These are phyloP conservation scores for Jimgerdemannia flammicorona DNA, from an alignment of 192 early-diverging fungal species.

Conservation along the genomic window DNA sequence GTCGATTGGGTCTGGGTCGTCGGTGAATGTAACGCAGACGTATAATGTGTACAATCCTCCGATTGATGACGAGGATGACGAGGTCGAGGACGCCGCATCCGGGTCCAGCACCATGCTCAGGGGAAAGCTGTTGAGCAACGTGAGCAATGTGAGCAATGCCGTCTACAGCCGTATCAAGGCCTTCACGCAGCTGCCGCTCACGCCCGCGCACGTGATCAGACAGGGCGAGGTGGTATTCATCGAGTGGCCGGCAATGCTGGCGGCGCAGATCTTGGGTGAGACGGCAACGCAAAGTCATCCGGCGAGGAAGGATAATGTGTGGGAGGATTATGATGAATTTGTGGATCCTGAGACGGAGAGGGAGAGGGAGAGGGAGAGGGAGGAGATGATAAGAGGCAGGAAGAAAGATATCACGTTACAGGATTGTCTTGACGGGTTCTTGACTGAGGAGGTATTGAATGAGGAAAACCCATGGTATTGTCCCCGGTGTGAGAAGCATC, in stretches of 20 bases:
- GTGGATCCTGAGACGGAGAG: slow-evolving; percentile 14
- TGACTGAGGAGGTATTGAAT: slow-evolving; percentile 66
- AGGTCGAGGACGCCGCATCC: slow-evolving; percentile 13
- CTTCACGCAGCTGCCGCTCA: too few species aligned
- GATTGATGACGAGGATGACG: slow-evolving; percentile 18
- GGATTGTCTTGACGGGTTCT: slow-evolving; percentile 74
- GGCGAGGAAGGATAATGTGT: not conserved
- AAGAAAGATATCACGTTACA: slow-evolving; percentile 50
- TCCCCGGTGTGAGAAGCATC: slow-evolving; percentile 70
- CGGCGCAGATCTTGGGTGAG: slow-evolving; percentile 2
- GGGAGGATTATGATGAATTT: slow-evolving; percentile 21
- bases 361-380: not conserved
- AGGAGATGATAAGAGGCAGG: not conserved
- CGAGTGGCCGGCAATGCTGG: not conserved
- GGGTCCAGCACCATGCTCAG: not conserved
- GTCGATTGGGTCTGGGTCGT: not conserved
- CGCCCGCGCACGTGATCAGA: slow-evolving; percentile 10
- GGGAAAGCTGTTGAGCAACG: not conserved
- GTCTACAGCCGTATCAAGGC: too few species aligned
- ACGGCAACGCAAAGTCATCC: not conserved
- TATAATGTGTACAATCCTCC: too few species aligned
- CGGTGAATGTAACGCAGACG: not conserved
- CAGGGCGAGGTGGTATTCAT: slow-evolving; percentile 16
- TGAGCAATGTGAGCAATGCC: not conserved
- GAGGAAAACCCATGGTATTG: slow-evolving; percentile 82